phyloP scores from a whole-genome alignment of 2,329 filamentous ascomycete species.

The Sporothrix brunneoviolacea region DNA sequence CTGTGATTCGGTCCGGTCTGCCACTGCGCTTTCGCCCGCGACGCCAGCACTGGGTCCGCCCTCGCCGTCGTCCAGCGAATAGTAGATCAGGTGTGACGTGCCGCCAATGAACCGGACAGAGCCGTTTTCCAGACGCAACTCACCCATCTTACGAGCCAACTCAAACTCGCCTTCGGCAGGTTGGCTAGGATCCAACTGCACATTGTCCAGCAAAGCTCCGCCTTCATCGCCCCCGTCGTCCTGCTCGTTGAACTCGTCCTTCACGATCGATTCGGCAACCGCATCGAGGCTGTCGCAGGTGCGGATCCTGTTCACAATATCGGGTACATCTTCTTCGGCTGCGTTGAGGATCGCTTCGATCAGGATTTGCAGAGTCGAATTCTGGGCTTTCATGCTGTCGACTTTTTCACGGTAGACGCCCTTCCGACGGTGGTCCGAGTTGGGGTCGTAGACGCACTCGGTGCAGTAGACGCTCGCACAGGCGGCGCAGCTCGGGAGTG shows the following conservation, averaged over 20 bases:
- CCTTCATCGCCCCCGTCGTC: constrained; percentile 33
- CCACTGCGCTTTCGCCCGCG: background rate
- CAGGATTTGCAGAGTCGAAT: constrained; percentile 83
- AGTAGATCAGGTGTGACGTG: constrained; percentile 86
- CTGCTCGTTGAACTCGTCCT: constrained; percentile 23
- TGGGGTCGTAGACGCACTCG: constrained; percentile 89
- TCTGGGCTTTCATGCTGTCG: constrained; percentile 78
- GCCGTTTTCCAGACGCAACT: constrained; percentile 79
- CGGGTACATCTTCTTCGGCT: constrained; percentile 75
- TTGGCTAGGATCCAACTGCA: constrained; percentile 25
- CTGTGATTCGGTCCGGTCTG: constrained; percentile 36
- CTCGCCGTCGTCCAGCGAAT: constrained; percentile 29
- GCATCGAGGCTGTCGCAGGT: constrained; percentile 66
- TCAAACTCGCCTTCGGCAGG: constrained; percentile 62
- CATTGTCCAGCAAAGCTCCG: constrained; percentile 34
- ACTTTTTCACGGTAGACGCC: constrained; percentile 94
- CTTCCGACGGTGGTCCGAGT: constrained; percentile 91
- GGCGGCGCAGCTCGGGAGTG: constrained; percentile 85
- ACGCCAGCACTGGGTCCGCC: background rate
- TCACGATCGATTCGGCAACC: constrained; percentile 48
- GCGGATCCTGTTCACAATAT: constrained; percentile 77
- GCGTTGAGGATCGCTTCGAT: constrained; percentile 90
- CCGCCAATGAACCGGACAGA: constrained; percentile 87
- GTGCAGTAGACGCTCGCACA: constrained; percentile 90
- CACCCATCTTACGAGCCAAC: constrained; percentile 86